These are phyloP conservation scores for Pleurotus ostreatus DNA, from an alignment of 768 basidiomycete genomes.

Conservation along the genomic window DNA sequence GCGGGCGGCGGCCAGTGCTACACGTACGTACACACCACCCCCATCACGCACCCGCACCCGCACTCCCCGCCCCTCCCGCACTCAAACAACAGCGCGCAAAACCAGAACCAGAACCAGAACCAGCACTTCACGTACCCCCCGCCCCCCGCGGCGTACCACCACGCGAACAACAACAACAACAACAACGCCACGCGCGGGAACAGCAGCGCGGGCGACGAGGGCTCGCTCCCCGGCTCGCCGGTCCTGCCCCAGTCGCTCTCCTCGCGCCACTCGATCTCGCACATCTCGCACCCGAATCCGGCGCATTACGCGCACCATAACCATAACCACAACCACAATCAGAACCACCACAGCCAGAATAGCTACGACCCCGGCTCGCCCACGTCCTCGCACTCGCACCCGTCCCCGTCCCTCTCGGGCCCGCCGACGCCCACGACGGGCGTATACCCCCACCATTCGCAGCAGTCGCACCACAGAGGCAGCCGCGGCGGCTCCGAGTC, in stretches of 20 bases:
- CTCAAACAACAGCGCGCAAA: neutral
- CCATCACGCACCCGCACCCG: constrained; percentile 23
- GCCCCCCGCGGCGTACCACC: constrained; percentile 17
- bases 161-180: no score
- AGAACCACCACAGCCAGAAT: constrained; percentile 21
- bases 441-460: constrained; percentile 30
- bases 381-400: constrained; percentile 42
- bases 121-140: constrained; percentile 29
- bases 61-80: neutral
- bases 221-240: constrained; percentile 20
- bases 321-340: neutral
- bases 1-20: constrained; percentile 10
- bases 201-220: no score
- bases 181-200: no score
- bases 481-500: constrained; percentile 15
- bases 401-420: constrained; percentile 23
- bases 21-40: constrained; percentile 34
- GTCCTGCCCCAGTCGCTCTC: constrained; percentile 27
- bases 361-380: constrained; percentile 44
- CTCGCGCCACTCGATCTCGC: constrained; percentile 59
- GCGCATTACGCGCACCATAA: constrained; percentile 24
- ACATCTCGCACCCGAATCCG: constrained; percentile 48
- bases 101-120: constrained; percentile 6
- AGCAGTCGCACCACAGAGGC: constrained; percentile 26
- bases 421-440: constrained; percentile 34